These are phyloP conservation scores for Phytophthora palmivora DNA, from an alignment of 352 stramenopile species.

Conservation along the genomic window DNA sequence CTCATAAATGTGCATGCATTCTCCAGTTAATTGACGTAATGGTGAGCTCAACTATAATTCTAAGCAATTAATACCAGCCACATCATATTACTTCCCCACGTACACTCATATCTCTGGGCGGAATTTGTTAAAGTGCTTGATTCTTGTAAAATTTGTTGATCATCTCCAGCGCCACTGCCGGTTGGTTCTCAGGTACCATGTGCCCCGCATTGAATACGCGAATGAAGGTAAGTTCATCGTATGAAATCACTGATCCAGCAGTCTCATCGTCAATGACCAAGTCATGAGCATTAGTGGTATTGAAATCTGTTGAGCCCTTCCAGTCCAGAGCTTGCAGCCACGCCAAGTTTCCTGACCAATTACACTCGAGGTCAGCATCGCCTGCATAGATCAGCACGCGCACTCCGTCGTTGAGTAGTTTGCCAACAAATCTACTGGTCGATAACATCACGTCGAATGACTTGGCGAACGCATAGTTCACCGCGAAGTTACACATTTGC, in stretches of 20 bases:
- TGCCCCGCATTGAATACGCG: slow-evolving; percentile 93
- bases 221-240: slow-evolving; percentile 75
- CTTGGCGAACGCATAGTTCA: slow-evolving; percentile 86
- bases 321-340: slow-evolving; percentile 93
- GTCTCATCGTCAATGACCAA: slow-evolving; percentile 24
- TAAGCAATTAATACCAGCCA: too few species aligned
- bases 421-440: slow-evolving; percentile 78
- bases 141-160: slow-evolving; percentile 89
- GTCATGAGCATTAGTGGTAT: slow-evolving; percentile 33
- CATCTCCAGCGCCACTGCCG: too few species aligned
- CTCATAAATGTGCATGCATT: too few species aligned
- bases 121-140: slow-evolving; percentile 21
- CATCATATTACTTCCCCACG: too few species aligned
- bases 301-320: slow-evolving; percentile 85
- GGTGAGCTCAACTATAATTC: too few species aligned
- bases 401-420: slow-evolving; percentile 78
- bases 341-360: slow-evolving; percentile 94
- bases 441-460: slow-evolving; percentile 92
- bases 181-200: slow-evolving; percentile 94
- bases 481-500: slow-evolving; percentile 91
- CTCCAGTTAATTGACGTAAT: too few species aligned
- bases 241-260: slow-evolving; percentile 46
- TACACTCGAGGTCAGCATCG: slow-evolving; percentile 97
- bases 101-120: too few species aligned
- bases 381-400: too few species aligned